Percentiles rank a stretch among this genome's conserved stretches.
Evolutionary conservation across 768 basidiomycete genomes (phyloP).

Genomic region (Boletus edulis): DNA sequence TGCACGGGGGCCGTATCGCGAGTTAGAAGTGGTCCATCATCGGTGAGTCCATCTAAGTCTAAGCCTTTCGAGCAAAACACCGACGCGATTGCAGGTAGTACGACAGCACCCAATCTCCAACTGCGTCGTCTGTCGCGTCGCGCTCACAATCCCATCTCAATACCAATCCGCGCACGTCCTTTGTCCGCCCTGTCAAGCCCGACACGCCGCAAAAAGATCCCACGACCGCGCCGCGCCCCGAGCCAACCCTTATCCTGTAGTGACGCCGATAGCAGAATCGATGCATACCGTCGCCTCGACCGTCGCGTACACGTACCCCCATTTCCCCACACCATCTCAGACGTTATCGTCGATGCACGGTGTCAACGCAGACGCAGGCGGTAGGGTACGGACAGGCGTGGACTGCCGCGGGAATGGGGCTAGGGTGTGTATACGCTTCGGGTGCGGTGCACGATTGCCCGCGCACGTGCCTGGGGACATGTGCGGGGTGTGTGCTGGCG

Average conservation of each 20-base stretch:
- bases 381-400: too few species aligned
- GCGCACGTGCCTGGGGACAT: neutral
- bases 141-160: neutral
- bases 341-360: too few species aligned
- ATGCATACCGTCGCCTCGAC: neutral
- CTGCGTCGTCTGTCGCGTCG: conserved; percentile 1
- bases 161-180: neutral
- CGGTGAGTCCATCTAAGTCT: too few species aligned
- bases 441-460: conserved; percentile 14
- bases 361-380: too few species aligned
- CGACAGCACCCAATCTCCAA: too few species aligned
- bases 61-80: too few species aligned
- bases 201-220: neutral
- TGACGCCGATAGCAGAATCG: neutral
- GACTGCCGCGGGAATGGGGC: too few species aligned
- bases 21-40: too few species aligned
- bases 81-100: too few species aligned
- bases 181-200: conserved; percentile 13
- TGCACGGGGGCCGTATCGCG: neutral
- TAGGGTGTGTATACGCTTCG: conserved; percentile 17
- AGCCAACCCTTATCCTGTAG: conserved; percentile 4
- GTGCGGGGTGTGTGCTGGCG: conserved; percentile 14
- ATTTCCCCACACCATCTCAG: neutral
- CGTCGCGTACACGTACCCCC: neutral
- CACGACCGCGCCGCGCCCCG: neutral